These are phyloP conservation scores for Fusarium begoniae DNA, from an alignment of 2,329 filamentous ascomycete genomes.

Conservation along the genomic window DNA sequence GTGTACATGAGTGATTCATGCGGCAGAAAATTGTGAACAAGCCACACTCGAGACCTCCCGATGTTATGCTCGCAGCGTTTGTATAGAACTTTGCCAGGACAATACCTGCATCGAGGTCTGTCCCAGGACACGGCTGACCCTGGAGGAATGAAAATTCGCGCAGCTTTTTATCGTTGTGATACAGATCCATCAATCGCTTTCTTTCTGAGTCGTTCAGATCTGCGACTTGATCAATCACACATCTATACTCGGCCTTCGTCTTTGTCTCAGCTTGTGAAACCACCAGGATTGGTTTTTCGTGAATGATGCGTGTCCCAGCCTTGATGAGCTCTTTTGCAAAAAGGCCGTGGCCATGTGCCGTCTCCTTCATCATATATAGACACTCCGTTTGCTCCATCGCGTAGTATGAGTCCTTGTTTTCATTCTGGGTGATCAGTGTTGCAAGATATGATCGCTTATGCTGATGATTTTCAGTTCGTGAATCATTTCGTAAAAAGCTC, in stretches of 20 bases:
- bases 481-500: neutral
- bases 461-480: neutral
- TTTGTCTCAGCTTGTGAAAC: constrained; percentile 2
- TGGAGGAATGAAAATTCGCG: constrained; percentile 13
- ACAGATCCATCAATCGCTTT: neutral
- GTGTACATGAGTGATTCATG: constrained; percentile 21
- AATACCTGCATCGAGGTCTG: neutral
- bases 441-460: neutral
- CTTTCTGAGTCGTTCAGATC: neutral
- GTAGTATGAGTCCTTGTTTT: fast-evolving
- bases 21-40: constrained; percentile 13
- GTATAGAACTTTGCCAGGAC: constrained; percentile 21
- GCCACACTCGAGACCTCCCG: neutral
- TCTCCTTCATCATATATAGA: neutral
- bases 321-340: neutral
- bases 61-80: constrained; percentile 11
- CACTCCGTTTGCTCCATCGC: neutral
- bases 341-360: neutral
- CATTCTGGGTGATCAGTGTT: neutral
- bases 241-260: constrained; percentile 1
- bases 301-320: constrained; percentile 15
- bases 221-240: neutral
- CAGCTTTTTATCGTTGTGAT: constrained; percentile 15
- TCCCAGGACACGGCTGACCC: neutral
- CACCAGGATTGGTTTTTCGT: neutral